Base-by-base conservation (phyloP, 768 basidiomycete genomes). In the Agaricus subrufescens region DNA sequence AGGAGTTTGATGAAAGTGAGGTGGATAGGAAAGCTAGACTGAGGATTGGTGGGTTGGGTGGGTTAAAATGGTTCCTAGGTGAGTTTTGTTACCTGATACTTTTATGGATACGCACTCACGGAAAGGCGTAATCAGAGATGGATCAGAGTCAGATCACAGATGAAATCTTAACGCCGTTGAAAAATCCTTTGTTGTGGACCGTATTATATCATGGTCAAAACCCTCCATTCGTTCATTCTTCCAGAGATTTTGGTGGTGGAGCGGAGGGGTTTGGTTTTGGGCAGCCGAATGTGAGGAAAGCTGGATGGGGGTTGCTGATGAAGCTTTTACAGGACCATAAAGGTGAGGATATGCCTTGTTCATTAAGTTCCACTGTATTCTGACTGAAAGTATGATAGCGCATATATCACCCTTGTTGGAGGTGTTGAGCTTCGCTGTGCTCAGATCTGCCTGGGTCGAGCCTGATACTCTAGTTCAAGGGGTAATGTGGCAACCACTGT, bases 391-490 rank as follows among this genome's bases (percentile, higher is more conserved):
- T 39, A 4, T 52, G 23, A 19, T 53, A 69, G 65, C 63, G 19
- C 60, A 61, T 14, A 47, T 74, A 45, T 63, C 66, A 19, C 56
- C 66, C 0, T 57, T 73, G 40, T 26, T 86, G 1, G 73, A 75
- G 1, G 67, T 78, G 3, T 70, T 93, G 25, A 81, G 85, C 51
- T 63, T 71, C 1, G 83, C 80, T 0, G 69, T 86, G 4, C 70
- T 94, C 43, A 80, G 85, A n/a, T 86, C 87, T 4, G 78, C 79
- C 4, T 83, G 79, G 78, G 67, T 82, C 0, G 94, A 98, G 65
- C 73, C 78, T 0, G 93, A 96, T 61, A 60, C 74, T 1, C 73
- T 74, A 3, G 93, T 96, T 2, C 85, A 87, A 61, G 69, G 71
- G 3, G 67, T 69, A 1, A 85, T 94, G 81, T 87, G 87, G 75